Evolutionary conservation across 495 filamentous ascomycete genomes (phyloP).

Genomic region (Rhizodiscina lignyota): DNA sequence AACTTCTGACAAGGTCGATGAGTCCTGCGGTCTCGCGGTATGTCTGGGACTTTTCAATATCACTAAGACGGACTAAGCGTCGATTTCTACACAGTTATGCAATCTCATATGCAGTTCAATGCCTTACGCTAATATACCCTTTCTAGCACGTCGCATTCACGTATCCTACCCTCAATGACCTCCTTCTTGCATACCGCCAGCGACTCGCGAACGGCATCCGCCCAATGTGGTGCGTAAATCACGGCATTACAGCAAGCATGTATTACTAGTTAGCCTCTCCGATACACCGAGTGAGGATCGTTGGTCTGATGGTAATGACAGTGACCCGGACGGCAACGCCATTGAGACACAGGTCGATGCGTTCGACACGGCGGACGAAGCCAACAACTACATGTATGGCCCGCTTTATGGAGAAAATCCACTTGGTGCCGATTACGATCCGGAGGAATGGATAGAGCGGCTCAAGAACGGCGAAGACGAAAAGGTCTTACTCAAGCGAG

Average conservation of each 20-base stretch:
- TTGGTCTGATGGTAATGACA: too few species aligned
- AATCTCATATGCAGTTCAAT: too few species aligned
- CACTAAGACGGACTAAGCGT: too few species aligned
- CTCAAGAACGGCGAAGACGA: conserved; percentile 19
- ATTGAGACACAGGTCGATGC: conserved; percentile 31
- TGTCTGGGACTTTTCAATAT: too few species aligned
- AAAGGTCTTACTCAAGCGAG: too few species aligned
- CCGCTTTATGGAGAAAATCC: conserved; percentile 16
- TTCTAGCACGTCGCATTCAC: too few species aligned
- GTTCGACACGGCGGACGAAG: conserved; percentile 22
- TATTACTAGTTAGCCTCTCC: too few species aligned
- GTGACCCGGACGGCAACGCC: conserved; percentile 30
- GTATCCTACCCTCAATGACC: too few species aligned
- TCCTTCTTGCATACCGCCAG: conserved; percentile 17
- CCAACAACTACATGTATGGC: conserved; percentile 19
- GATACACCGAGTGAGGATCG: conserved; percentile 26
- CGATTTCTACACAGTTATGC: too few species aligned
- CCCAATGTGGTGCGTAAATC: conserved; percentile 29
- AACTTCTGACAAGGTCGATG: too few species aligned
- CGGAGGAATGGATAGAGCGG: conserved; percentile 20
- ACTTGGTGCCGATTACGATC: conserved; percentile 22
- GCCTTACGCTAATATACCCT: too few species aligned
- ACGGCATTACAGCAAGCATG: conserved; percentile 29
- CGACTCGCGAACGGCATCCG: conserved; percentile 20
- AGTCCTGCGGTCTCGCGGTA: too few species aligned